phyloP scores from a whole-genome alignment of 352 stramenopile species.

The Phytophthora sansomeana region DNA sequence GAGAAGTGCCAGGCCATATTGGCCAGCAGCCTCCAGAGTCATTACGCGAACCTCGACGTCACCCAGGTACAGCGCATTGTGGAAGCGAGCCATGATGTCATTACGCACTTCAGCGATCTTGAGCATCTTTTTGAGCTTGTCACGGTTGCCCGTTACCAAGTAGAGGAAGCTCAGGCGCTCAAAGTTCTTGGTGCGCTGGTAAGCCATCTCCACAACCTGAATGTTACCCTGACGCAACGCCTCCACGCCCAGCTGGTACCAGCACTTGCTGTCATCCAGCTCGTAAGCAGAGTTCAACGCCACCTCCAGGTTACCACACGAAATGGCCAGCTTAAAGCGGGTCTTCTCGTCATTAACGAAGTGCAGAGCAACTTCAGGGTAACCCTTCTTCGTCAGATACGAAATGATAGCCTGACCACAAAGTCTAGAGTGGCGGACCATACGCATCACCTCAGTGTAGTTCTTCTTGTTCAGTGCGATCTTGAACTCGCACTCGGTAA shows the following conservation, averaged over 20 bases:
- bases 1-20: constrained; percentile 96
- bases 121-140: constrained; percentile 99
- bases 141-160: constrained; percentile 98
- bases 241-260: constrained; percentile 97
- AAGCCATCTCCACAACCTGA: constrained; percentile 99
- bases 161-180: constrained; percentile 99
- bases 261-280: constrained; percentile 96
- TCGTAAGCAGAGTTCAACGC: constrained; percentile 97
- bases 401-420: constrained; percentile 99
- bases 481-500: constrained; percentile 99
- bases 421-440: constrained; percentile 97
- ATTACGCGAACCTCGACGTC: constrained; percentile 96
- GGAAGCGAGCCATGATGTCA: constrained; percentile 99
- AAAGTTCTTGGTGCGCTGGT: constrained; percentile 99
- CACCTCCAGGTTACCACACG: constrained; percentile 99
- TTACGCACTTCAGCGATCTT: constrained; percentile 98
- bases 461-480: constrained; percentile 94
- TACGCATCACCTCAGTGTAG: constrained; percentile 99
- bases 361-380: constrained; percentile 99
- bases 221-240: constrained; percentile 98
- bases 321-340: constrained; percentile 98
- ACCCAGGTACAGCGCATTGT: constrained; percentile 98
- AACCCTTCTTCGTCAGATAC: constrained; percentile 99
- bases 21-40: constrained; percentile 96
- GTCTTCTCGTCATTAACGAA: constrained; percentile 99